phyloP scores from a whole-genome alignment of 805 yeast species.

The Candida koratica region DNA sequence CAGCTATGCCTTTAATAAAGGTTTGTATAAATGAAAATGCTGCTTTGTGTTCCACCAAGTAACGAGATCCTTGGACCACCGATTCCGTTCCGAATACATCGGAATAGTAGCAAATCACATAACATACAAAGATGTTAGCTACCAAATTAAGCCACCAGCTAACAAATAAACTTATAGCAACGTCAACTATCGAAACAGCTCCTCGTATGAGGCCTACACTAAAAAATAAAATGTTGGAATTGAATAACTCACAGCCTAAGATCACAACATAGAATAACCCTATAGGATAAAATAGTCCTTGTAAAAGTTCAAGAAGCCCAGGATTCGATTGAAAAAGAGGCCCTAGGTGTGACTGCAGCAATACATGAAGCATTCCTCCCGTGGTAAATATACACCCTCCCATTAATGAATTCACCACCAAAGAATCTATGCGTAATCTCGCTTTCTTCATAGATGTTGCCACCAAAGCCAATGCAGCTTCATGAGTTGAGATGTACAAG shows the following conservation, averaged over 20 bases:
- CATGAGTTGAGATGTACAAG: conserved; percentile 66
- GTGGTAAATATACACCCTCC: conserved; percentile 68
- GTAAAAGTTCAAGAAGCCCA: conserved; percentile 52
- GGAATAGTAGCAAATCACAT: conserved; percentile 56
- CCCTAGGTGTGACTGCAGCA: conserved; percentile 51
- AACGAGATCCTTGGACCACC: conserved; percentile 47
- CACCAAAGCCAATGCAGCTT: conserved; percentile 77
- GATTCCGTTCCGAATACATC: conserved; percentile 40
- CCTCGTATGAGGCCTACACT: conserved; percentile 65
- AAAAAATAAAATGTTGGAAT: conserved; percentile 69
- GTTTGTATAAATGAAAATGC: conserved; percentile 54
- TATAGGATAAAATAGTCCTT: conserved; percentile 62
- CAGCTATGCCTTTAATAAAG: conserved; percentile 66
- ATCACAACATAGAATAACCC: conserved; percentile 73
- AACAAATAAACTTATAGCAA: conserved; percentile 60
- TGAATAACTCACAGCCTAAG: conserved; percentile 72
- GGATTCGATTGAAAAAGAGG: conserved; percentile 39
- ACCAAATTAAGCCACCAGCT: conserved; percentile 67
- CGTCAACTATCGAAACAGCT: conserved; percentile 63
- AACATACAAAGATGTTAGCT: conserved; percentile 62
- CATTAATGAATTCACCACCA: conserved; percentile 59
- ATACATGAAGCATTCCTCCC: conserved; percentile 68
- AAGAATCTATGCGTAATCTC: conserved; percentile 55
- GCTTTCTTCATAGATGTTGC: conserved; percentile 85
- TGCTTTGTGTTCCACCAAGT: conserved; percentile 43